These are phyloP conservation scores for Corynascus novoguineensis DNA, from an alignment of 495 filamentous ascomycete genomes.

Conservation along the genomic window DNA sequence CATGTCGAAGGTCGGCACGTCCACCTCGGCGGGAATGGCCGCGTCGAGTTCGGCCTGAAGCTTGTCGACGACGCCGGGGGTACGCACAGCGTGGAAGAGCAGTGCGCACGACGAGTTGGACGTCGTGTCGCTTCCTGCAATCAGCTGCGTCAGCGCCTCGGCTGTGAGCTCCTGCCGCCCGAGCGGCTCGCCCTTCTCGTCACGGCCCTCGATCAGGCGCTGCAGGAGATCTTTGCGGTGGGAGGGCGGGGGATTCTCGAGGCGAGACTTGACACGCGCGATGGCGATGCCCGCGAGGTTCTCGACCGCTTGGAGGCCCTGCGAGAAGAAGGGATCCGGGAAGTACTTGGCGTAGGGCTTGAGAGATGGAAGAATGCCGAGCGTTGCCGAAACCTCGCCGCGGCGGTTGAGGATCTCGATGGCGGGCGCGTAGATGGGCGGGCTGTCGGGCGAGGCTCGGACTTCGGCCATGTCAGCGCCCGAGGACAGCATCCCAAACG, in stretches of 20 bases:
- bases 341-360: slow-evolving; percentile 61
- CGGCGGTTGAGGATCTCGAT: slow-evolving; percentile 66
- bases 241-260: slow-evolving; percentile 57
- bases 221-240: slow-evolving; percentile 73
- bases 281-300: slow-evolving; percentile 71
- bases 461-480: slow-evolving; percentile 56
- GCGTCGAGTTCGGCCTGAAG: slow-evolving; percentile 69
- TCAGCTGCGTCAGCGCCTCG: slow-evolving; percentile 84
- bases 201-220: slow-evolving; percentile 79
- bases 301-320: slow-evolving; percentile 58
- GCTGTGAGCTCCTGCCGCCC: slow-evolving; percentile 76
- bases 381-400: slow-evolving; percentile 60
- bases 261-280: slow-evolving; percentile 68
- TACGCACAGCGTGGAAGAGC: slow-evolving; percentile 66
- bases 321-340: slow-evolving; percentile 62
- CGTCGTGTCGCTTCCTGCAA: slow-evolving; percentile 86
- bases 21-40: slow-evolving; percentile 53
- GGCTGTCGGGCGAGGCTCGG: slow-evolving; percentile 44
- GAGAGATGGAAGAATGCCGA: slow-evolving; percentile 55
- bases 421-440: slow-evolving; percentile 56
- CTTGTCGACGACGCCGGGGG: slow-evolving; percentile 64
- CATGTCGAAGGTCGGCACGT: slow-evolving; percentile 63
- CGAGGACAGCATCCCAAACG: slow-evolving; percentile 57
- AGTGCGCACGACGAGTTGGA: slow-evolving; percentile 85
- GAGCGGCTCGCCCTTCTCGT: slow-evolving; percentile 68